Percentiles rank a stretch among this genome's conserved stretches.
Conservation (phyloP, 2,329 filamentous ascomycete genomes). For the Malbranchea cinnamomea region DNA sequence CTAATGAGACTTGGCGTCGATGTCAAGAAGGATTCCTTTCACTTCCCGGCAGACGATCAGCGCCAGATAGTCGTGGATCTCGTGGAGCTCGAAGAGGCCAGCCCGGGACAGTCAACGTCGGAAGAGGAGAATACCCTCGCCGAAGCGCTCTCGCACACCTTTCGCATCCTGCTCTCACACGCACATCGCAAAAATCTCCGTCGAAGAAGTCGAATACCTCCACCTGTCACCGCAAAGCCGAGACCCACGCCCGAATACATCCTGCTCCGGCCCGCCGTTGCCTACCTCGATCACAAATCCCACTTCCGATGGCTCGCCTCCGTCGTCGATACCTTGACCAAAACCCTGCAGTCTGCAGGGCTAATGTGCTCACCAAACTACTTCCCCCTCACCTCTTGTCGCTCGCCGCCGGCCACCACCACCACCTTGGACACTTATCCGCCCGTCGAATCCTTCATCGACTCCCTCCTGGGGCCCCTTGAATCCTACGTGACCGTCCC, state of each 20-base stretch:
- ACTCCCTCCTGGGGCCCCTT: slow-evolving; percentile 27
- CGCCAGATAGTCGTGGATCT: slow-evolving; percentile 54
- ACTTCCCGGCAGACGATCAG: slow-evolving; percentile 38
- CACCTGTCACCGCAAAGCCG: slow-evolving; percentile 37
- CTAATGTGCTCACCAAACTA: slow-evolving; percentile 16
- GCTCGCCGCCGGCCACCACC: slow-evolving; percentile 10
- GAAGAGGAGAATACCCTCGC: slow-evolving; percentile 35
- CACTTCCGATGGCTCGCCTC: slow-evolving; percentile 21
- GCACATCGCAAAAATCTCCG: slow-evolving; percentile 64
- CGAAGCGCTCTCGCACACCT: slow-evolving; percentile 47
- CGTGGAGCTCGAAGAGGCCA: slow-evolving; percentile 33
- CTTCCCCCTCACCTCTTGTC: slow-evolving; percentile 16
- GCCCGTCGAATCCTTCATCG: slow-evolving; percentile 27
- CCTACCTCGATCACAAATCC: slow-evolving; percentile 36
- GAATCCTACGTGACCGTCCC: slow-evolving; percentile 27
- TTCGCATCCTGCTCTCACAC: slow-evolving; percentile 64
- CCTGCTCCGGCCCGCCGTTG: slow-evolving; percentile 45
- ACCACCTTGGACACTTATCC: slow-evolving; percentile 7
- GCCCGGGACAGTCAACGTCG: slow-evolving; percentile 7
- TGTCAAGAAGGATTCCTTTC: slow-evolving; percentile 43
- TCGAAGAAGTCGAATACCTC: slow-evolving; percentile 47
- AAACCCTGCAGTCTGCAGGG: slow-evolving; percentile 19
- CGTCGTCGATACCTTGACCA: slow-evolving; percentile 18
- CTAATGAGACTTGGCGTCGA: slow-evolving; percentile 57
- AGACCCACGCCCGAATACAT: slow-evolving; percentile 36